These are phyloP conservation scores for Agaricus blazei DNA, from an alignment of 768 basidiomycete genomes.

Conservation along the genomic window DNA sequence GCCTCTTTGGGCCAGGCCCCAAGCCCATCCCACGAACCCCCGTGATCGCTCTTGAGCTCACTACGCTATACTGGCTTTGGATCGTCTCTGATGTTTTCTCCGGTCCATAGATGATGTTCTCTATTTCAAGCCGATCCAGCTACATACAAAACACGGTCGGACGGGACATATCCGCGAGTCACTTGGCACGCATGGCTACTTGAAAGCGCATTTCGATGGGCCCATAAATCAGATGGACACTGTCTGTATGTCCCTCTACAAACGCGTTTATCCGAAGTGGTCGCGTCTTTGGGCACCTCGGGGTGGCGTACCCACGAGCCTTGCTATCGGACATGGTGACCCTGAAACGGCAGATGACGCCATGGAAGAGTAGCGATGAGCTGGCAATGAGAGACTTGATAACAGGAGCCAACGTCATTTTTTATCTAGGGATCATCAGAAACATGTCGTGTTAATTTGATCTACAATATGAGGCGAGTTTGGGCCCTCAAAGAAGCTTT, in stretches of 20 bases:
- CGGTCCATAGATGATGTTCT: slow-evolving; percentile 64
- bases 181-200: slow-evolving; percentile 95
- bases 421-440: no score
- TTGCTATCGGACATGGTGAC: slow-evolving; percentile 2
- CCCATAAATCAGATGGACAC: slow-evolving; percentile 96
- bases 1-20: no score
- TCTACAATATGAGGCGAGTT: no score
- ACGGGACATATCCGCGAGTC: slow-evolving; percentile 88
- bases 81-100: not conserved
- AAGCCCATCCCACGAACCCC: not conserved
- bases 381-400: not conserved
- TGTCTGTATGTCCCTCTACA: slow-evolving; percentile 92
- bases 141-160: slow-evolving; percentile 88
- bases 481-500: no score
- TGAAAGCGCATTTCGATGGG: slow-evolving; percentile 94
- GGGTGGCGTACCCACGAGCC: not conserved
- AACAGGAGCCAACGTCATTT: no score
- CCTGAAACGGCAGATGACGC: not conserved
- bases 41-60: not conserved
- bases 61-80: not conserved
- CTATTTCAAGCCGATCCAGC: slow-evolving; percentile 91
- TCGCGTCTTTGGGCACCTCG: slow-evolving; percentile 44
- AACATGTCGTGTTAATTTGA: no score
- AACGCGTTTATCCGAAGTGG: slow-evolving; percentile 92
- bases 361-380: slow-evolving; percentile 8